phyloP scores from a whole-genome alignment of 345 rosid species.

The Clausena lansium region DNA sequence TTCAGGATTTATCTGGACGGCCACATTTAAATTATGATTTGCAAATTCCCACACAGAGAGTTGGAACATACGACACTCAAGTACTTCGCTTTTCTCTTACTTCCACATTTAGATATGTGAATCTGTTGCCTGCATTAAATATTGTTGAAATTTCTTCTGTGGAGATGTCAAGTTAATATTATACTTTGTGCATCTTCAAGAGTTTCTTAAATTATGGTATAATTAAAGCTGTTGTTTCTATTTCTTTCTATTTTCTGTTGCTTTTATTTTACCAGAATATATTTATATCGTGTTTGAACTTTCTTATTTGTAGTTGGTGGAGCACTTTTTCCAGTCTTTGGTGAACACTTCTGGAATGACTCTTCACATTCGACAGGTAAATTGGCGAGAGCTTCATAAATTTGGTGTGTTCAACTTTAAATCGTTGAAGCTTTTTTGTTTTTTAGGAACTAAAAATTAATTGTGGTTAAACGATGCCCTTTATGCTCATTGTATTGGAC shows the following conservation, averaged over 20 bases:
- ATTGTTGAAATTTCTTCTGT: neutral
- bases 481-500: neutral
- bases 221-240: neutral
- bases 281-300: neutral
- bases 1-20: slow-evolving; percentile 85
- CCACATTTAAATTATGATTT: slow-evolving; percentile 76
- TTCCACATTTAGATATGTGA: neutral
- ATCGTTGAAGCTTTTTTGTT: neutral
- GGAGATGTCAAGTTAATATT: neutral
- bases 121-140: neutral
- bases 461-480: neutral
- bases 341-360: slow-evolving; percentile 97
- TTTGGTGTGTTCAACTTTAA: neutral
- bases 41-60: slow-evolving; percentile 76
- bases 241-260: neutral
- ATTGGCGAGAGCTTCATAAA: neutral
- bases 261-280: neutral
- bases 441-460: neutral
- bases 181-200: neutral
- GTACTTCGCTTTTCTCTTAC: slow-evolving; percentile 31
- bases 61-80: slow-evolving; percentile 89
- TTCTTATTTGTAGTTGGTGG: slow-evolving; percentile 65
- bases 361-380: slow-evolving; percentile 91
- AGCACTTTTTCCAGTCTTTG: slow-evolving; percentile 89
- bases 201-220: neutral